A percentile compares a stretch with the other conserved stretches of the same genome.
phyloP scores from a whole-genome alignment of 257 asterid genomes.

The Primulina huaijiensis region DNA sequence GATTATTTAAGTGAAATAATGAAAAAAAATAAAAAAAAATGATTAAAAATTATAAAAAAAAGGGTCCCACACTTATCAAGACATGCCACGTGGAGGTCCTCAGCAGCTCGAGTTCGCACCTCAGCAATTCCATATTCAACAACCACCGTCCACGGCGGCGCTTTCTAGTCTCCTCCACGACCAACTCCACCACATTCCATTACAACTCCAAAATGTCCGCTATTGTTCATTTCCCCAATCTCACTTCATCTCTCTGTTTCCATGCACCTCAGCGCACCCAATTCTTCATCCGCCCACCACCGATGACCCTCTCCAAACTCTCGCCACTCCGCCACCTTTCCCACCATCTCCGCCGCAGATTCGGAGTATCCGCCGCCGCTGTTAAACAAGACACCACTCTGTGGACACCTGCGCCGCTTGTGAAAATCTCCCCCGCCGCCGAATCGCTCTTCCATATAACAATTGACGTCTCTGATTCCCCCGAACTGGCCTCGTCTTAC shows the following conservation, averaged over 20 bases:
- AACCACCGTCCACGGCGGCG: slow-evolving; percentile 51
- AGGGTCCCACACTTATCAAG: slow-evolving; percentile 22
- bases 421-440: slow-evolving; percentile 63
- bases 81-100: slow-evolving; percentile 33
- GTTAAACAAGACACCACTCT: slow-evolving; percentile 44
- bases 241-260: slow-evolving; percentile 36
- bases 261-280: slow-evolving; percentile 49
- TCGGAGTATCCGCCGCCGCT: slow-evolving; percentile 48
- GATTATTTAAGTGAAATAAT: too few species aligned
- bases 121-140: slow-evolving; percentile 14
- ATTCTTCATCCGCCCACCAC: slow-evolving; percentile 32
- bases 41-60: too few species aligned
- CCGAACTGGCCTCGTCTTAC: slow-evolving; percentile 63
- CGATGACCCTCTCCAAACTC: slow-evolving; percentile 56
- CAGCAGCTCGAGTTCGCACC: slow-evolving; percentile 16
- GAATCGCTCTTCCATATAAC: slow-evolving; percentile 60
- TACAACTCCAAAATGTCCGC: slow-evolving; percentile 43
- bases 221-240: slow-evolving; percentile 29
- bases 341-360: slow-evolving; percentile 42
- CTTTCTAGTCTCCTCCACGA: slow-evolving; percentile 40
- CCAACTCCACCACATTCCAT: slow-evolving; percentile 17
- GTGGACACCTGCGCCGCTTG: slow-evolving; percentile 57
- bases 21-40: too few species aligned
- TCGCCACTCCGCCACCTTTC: slow-evolving; percentile 39
- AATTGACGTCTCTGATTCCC: slow-evolving; percentile 74